Percentiles rank a stretch among this genome's conserved stretches.
phyloP scores from a whole-genome alignment of 2,329 filamentous ascomycete species.

The Esteya vermicola region DNA sequence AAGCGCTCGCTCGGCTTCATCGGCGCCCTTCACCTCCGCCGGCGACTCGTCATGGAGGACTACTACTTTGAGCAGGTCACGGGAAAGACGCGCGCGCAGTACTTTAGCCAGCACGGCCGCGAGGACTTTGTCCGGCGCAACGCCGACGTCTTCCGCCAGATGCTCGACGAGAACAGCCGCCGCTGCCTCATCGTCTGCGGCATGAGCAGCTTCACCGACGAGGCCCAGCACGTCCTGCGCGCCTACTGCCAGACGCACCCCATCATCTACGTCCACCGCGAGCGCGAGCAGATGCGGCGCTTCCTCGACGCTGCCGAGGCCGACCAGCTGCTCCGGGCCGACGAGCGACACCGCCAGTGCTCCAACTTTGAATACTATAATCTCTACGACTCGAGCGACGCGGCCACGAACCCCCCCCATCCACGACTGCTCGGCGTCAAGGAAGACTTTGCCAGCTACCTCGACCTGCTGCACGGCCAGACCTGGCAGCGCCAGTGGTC shows the following conservation, averaged over 20 bases:
- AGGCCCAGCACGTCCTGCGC: conserved; percentile 41
- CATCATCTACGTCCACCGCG: conserved; percentile 55
- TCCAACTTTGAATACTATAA: conserved; percentile 64
- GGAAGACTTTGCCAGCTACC: conserved; percentile 44
- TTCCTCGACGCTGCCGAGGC: conserved; percentile 41
- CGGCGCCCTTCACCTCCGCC: conserved; percentile 51
- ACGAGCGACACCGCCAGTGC: conserved; percentile 43
- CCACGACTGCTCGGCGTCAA: conserved; percentile 39
- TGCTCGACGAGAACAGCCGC: conserved; percentile 42
- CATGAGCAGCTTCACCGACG: conserved; percentile 47
- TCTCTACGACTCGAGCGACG: conserved; percentile 28
- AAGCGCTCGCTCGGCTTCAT: conserved; percentile 63
- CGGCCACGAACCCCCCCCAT: conserved; percentile 2
- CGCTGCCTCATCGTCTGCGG: conserved; percentile 58
- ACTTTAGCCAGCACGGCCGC: conserved; percentile 45
- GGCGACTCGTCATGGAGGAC: conserved; percentile 54
- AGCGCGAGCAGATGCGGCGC: conserved; percentile 44
- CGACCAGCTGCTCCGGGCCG: conserved; percentile 39
- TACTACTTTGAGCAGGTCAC: conserved; percentile 51
- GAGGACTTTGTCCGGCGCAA: conserved; percentile 48
- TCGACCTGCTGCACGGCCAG: conserved; percentile 41
- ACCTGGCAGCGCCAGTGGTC: conserved; percentile 35
- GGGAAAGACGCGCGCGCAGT: conserved; percentile 44
- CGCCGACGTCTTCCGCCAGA: conserved; percentile 44
- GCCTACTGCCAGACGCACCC: conserved; percentile 50